Evolutionary conservation across 176 grass and related monocot species (phyloP).

Genomic region (Bonia amplexicaulis): DNA sequence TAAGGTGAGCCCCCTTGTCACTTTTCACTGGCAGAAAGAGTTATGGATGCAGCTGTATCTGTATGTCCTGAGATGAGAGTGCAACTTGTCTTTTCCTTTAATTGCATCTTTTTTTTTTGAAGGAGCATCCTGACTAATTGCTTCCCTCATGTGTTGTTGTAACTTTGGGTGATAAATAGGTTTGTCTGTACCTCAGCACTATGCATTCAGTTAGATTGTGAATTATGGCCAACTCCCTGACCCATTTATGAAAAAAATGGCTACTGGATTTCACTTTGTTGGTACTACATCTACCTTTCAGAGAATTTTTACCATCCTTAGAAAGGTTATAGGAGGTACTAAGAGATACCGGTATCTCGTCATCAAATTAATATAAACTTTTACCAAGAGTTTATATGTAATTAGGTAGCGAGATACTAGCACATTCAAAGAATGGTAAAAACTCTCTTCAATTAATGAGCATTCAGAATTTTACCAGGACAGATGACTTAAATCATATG

Average conservation of each 20-base stretch:
- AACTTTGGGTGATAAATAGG: not conserved
- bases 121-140: not conserved
- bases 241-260: slow-evolving; percentile 7
- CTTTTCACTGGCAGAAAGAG: slow-evolving; percentile 5
- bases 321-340: no score
- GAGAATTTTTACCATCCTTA: no score
- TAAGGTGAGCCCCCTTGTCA: not conserved
- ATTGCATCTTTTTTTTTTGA: not conserved
- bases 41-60: not conserved
- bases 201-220: not conserved
- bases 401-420: no score
- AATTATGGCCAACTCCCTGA: not conserved
- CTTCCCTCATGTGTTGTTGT: not conserved
- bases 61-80: not conserved
- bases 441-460: not conserved
- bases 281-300: not conserved
- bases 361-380: no score
- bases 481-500: not conserved
- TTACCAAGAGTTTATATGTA: no score
- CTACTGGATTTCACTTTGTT: not conserved
- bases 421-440: no score
- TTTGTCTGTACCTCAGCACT: not conserved
- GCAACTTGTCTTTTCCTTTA: not conserved
- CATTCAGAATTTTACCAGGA: not conserved
- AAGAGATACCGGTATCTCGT: no score